Base-by-base conservation (phyloP, 1,139 yeast species). In the Diutina pseudorugosa region DNA sequence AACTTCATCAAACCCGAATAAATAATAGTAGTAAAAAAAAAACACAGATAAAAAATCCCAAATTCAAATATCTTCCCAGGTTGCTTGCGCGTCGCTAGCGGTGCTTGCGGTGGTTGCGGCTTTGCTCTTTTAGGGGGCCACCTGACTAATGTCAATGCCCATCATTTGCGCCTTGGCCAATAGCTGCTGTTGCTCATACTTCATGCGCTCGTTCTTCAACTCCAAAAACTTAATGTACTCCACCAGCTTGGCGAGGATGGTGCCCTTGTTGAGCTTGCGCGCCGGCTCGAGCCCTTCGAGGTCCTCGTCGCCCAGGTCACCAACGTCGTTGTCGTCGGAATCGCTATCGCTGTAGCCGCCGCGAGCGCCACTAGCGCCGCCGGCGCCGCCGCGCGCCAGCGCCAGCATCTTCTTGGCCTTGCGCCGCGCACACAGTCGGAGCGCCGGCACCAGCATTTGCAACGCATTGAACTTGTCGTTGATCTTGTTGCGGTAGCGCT, bases 271-370 rank as follows among this genome's bases (percentile, higher is more conserved):
- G 51, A 73, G 61, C 57, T 73, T 73, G 49, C 70, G 61, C 7
- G 77, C 77, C 0, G 77, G 77, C 55, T 71, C 75, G 52, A 73
- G 63, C 2, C 77, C 78, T 60, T 73, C 77, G 42, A 73, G 62
- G 53, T 68, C 72, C 47, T 60, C 58, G 8, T 53, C 57, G 19
- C 52, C 51, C 33, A 53, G 53, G 7, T 51, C 53, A 21, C 41
- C 53, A 41, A 55, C 57, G n/a, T 56, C 57, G 40, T 54, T 58
- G 4, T 55, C 58, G 16, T 57, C 61, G 16, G 56, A 58, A 14
- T 60, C 61, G 21, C 58, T 41, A 2, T 16, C 52, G 16, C 56
- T 56, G 36, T 55, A 59, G 5, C 55, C 57, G 16, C 57, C 61
- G 16, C 56, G 58, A 62, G 43, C 60, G 65, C 55, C 57, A n/a